Percentiles rank a stretch among this genome's conserved stretches.
Conservation (phyloP, 371 early-diverging fungal species). For the Zopfochytrium polystomum region DNA sequence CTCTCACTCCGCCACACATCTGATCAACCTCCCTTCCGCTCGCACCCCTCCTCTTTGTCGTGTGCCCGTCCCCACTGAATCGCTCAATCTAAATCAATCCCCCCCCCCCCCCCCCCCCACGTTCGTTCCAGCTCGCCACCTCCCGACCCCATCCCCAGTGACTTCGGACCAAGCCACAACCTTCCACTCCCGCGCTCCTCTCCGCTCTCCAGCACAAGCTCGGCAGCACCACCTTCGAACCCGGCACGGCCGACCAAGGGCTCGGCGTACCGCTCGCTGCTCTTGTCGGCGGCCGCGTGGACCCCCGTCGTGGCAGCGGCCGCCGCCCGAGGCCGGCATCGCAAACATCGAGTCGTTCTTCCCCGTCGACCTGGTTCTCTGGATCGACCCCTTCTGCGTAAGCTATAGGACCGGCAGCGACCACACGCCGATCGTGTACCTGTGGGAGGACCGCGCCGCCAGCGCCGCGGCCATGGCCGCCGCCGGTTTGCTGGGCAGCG, state of each 20-base stretch:
- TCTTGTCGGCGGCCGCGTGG: conserved; percentile 7
- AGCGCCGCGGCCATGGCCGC: not conserved
- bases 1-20: too few species aligned
- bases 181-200: not conserved
- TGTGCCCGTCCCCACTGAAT: too few species aligned
- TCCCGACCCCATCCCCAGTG: not conserved
- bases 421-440: not conserved
- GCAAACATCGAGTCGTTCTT: not conserved
- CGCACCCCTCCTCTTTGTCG: too few species aligned
- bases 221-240: not conserved
- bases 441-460: not conserved
- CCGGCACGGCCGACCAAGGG: conserved; percentile 3
- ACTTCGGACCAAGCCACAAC: not conserved
- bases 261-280: conserved; percentile 15
- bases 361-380: not conserved
- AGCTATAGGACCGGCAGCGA: not conserved
- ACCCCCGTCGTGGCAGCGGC: conserved; percentile 6
- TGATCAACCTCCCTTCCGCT: too few species aligned
- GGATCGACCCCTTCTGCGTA: not conserved
- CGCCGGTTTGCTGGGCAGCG: too few species aligned
- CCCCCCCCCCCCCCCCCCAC: too few species aligned
- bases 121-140: not conserved
- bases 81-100: too few species aligned
- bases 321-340: conserved; percentile 2
- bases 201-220: not conserved